Evolutionary conservation across 768 basidiomycete genomes (phyloP).

Genomic region (Austroboletus eburneus): DNA sequence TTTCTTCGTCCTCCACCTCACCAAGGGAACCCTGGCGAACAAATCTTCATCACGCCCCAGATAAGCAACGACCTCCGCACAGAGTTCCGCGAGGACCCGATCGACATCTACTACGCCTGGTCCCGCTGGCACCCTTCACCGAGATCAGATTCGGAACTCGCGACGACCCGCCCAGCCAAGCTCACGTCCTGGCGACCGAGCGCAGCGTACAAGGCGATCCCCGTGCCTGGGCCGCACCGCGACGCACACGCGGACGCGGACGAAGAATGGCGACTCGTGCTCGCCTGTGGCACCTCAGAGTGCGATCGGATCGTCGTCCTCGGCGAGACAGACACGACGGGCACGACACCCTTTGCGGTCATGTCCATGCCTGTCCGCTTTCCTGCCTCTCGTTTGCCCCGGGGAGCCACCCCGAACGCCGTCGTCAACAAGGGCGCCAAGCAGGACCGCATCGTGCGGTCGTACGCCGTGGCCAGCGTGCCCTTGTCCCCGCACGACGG

Average conservation of each 20-base stretch:
- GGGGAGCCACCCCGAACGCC: too few relatives aligned
- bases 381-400: too few relatives aligned
- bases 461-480: constrained; percentile 12
- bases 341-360: constrained; percentile 53
- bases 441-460: constrained; percentile 59
- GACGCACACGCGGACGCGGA: constrained; percentile 25
- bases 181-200: constrained; percentile 68
- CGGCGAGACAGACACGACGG: constrained; percentile 35
- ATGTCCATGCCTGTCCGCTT: constrained; percentile 62
- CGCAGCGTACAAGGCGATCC: constrained; percentile 73
- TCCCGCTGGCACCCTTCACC: too few relatives aligned
- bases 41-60: constrained; percentile 70
- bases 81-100: constrained; percentile 51
- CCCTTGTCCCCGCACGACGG: background rate
- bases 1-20: constrained; percentile 83
- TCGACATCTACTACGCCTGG: constrained; percentile 77
- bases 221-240: constrained; percentile 58
- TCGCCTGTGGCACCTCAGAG: constrained; percentile 38
- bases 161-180: constrained; percentile 47
- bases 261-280: constrained; percentile 56
- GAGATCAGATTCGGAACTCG: constrained; percentile 26
- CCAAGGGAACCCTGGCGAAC: constrained; percentile 35
- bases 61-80: constrained; percentile 89
- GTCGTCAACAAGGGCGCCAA: constrained; percentile 35
- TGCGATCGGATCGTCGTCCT: constrained; percentile 39